Percentiles rank a stretch among this genome's conserved stretches.
These are phyloP conservation scores for Hyaloscypha bicolor DNA, from an alignment of 495 filamentous ascomycete genomes.

Conservation along the genomic window DNA sequence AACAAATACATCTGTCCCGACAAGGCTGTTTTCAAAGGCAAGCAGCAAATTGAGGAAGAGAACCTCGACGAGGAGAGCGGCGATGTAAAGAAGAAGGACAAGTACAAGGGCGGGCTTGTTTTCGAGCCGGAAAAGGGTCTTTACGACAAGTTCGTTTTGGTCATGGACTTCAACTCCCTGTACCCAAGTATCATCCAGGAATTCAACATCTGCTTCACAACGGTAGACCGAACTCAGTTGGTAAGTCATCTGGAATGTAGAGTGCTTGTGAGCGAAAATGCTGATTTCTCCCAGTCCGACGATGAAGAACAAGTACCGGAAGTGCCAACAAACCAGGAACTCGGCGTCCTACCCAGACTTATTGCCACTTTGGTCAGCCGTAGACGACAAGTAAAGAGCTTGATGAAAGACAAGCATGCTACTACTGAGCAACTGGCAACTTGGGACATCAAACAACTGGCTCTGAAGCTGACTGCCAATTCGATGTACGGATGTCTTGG, in stretches of 20 bases:
- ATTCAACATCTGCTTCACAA: constrained; percentile 99
- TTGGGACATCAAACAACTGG: constrained; percentile 99
- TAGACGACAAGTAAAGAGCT: constrained; percentile 84
- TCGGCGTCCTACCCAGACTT: constrained; percentile 84
- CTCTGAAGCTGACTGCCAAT: constrained; percentile 95
- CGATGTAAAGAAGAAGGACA: constrained; percentile 92
- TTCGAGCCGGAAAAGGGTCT: constrained; percentile 97
- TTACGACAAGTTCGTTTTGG: constrained; percentile 94
- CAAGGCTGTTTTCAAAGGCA: constrained; percentile 73
- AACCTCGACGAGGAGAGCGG: constrained; percentile 71
- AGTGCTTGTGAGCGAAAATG: constrained; percentile 3
- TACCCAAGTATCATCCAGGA: constrained; percentile 99
- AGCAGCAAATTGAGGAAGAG: constrained; percentile 66
- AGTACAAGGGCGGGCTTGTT: constrained; percentile 96
- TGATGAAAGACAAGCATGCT: constrained; percentile 93
- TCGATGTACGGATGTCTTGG: constrained; percentile 99
- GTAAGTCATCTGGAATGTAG: constrained; percentile 41
- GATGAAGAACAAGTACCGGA: constrained; percentile 81
- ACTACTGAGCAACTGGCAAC: constrained; percentile 83
- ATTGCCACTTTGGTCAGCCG: constrained; percentile 89
- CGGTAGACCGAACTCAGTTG: constrained; percentile 73
- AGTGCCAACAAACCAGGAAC: constrained; percentile 64
- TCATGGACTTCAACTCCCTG: constrained; percentile 99
- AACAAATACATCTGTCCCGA: constrained; percentile 99
- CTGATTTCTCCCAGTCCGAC: constrained; percentile 55